These are phyloP conservation scores for Rubia occidens DNA, from an alignment of 305 asterid genomes.

Conservation along the genomic window DNA sequence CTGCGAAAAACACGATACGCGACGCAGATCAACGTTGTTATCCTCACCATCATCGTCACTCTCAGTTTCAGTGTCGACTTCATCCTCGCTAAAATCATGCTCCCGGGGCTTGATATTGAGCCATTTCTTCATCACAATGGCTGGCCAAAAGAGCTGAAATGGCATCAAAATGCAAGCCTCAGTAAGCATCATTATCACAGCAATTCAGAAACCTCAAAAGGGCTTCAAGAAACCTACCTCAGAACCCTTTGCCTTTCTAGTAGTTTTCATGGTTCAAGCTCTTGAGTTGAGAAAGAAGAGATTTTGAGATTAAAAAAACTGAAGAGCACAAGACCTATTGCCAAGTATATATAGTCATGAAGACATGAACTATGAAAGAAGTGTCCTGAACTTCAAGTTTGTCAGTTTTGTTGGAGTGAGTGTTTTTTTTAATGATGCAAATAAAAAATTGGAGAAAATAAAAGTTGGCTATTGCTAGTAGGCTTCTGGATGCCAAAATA, in stretches of 20 bases:
- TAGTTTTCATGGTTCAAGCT: slow-evolving; percentile 33
- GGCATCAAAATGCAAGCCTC: slow-evolving; percentile 5
- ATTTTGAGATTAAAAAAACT: slow-evolving; percentile 2
- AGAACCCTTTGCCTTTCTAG: slow-evolving; percentile 30
- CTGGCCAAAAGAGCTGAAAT: slow-evolving; percentile 71
- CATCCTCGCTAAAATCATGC: slow-evolving; percentile 84
- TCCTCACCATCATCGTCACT: slow-evolving; percentile 79
- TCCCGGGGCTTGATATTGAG: slow-evolving; percentile 66
- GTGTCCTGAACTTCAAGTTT: slow-evolving; percentile 10
- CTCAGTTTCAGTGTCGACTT: slow-evolving; percentile 66
- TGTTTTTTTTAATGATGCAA: slow-evolving; percentile 8
- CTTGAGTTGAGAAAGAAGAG: slow-evolving; percentile 9
- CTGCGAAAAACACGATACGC: neutral
- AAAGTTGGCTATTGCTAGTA: slow-evolving; percentile 29
- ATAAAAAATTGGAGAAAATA: slow-evolving; percentile 14
- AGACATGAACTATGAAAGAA: slow-evolving; percentile 17
- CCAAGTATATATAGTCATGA: slow-evolving; percentile 13
- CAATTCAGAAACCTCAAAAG: slow-evolving; percentile 17
- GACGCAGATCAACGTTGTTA: neutral
- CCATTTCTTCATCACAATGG: slow-evolving; percentile 93
- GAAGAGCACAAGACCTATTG: slow-evolving; percentile 23
- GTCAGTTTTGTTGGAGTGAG: slow-evolving; percentile 22
- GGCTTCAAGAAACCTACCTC: slow-evolving; percentile 34
- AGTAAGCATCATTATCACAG: neutral
- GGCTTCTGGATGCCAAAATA: slow-evolving; percentile 29